These are phyloP conservation scores for Salix brachista DNA, from an alignment of 345 rosid genomes.

Conservation along the genomic window DNA sequence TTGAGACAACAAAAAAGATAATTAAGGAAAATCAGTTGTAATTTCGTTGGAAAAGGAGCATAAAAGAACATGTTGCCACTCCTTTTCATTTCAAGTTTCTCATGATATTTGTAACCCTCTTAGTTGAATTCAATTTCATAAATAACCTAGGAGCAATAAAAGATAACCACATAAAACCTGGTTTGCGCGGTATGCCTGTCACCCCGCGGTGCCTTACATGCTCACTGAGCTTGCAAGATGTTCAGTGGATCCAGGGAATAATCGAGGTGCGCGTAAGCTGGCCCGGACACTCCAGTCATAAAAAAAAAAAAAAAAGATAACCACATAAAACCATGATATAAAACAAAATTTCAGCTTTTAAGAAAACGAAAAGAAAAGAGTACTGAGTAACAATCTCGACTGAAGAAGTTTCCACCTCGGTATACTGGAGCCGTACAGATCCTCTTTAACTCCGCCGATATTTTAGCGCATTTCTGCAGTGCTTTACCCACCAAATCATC, in stretches of 20 bases:
- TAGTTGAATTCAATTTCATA: too few relatives aligned
- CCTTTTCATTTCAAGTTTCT: background rate
- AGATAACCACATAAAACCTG: background rate
- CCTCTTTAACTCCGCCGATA: conserved; percentile 70
- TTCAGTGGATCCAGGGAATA: too few relatives aligned
- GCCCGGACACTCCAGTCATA: too few relatives aligned
- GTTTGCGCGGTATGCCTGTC: too few relatives aligned
- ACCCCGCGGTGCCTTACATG: too few relatives aligned
- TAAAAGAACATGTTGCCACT: background rate
- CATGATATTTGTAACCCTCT: too few relatives aligned
- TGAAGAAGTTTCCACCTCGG: conserved; percentile 81
- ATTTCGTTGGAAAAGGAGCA: background rate
- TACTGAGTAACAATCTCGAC: conserved; percentile 83
- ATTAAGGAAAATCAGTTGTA: background rate
- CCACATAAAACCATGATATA: background rate
- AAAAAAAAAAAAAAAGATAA: too few relatives aligned
- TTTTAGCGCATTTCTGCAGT: conserved; percentile 77
- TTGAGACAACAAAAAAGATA: background rate
- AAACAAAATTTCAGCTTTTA: background rate
- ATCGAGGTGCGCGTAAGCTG: too few relatives aligned
- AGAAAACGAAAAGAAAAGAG: background rate
- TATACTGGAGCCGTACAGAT: conserved; percentile 77
- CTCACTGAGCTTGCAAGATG: too few relatives aligned
- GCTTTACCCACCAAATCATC: conserved; percentile 89
- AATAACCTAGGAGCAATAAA: background rate